Percentiles rank a stretch among this genome's conserved stretches.
Evolutionary conservation across 768 basidiomycete species (phyloP).

Genomic region (Ramaria sp.): DNA sequence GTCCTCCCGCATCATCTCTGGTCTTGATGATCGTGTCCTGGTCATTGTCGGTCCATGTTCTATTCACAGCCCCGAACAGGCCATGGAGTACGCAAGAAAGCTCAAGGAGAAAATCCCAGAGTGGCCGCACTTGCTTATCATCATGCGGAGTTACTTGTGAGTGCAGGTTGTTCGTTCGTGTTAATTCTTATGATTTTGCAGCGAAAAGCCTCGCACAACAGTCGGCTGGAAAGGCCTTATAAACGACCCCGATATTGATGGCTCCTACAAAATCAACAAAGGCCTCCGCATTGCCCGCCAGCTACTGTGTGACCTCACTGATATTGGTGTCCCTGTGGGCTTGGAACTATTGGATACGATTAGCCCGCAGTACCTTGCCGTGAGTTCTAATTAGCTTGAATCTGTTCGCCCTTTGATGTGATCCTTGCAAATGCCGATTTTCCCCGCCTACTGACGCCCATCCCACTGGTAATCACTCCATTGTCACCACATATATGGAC

Average conservation of each 20-base stretch:
- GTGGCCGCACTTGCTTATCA: constrained; percentile 71
- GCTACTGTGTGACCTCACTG: constrained; percentile 84
- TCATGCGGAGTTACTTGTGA: constrained; percentile 97
- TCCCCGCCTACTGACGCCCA: constrained; percentile 18
- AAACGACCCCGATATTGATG: constrained; percentile 93
- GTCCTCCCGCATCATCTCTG: constrained; percentile 70
- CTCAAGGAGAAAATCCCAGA: constrained; percentile 55
- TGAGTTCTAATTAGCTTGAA: too few species aligned
- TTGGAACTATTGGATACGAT: constrained; percentile 86
- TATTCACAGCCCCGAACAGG: constrained; percentile 83
- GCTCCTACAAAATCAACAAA: constrained; percentile 95
- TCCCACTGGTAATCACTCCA: too few species aligned
- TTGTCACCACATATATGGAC: too few species aligned
- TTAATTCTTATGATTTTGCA: background rate
- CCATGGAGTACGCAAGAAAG: constrained; percentile 68
- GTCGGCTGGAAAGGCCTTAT: constrained; percentile 97
- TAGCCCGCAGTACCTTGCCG: constrained; percentile 74
- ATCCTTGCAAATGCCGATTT: too few species aligned
- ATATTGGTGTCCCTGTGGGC: constrained; percentile 85
- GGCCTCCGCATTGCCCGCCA: constrained; percentile 82
- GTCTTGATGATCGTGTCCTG: constrained; percentile 75
- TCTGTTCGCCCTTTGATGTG: too few species aligned
- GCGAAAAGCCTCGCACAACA: constrained; percentile 89
- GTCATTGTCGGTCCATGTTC: constrained; percentile 95
- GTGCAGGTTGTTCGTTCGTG: constrained; percentile 22